phyloP scores from a whole-genome alignment of 768 basidiomycete species.

The Leucocoprinus leucothites region DNA sequence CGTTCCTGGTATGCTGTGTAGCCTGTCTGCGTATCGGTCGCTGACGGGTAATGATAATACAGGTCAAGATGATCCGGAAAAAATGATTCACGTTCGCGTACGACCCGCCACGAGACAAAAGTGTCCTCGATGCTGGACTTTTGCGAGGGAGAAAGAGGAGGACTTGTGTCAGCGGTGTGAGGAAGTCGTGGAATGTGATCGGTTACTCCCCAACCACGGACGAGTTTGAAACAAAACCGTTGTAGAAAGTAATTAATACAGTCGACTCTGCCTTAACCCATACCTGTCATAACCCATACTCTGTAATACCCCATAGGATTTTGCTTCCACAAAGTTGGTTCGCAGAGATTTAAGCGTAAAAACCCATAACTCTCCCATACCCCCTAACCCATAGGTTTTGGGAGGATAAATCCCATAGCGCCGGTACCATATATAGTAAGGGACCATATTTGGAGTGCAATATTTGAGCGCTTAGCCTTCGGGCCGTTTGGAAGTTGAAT shows the following conservation, averaged over 20 bases:
- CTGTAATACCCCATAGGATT: no score
- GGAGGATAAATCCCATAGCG: no score
- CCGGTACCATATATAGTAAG: no score
- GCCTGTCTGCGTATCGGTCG: not conserved
- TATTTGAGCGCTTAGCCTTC: no score
- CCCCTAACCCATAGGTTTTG: no score
- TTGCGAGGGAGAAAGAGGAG: slow-evolving; percentile 48
- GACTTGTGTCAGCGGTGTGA: slow-evolving; percentile 66
- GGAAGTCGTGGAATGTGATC: slow-evolving; percentile 24
- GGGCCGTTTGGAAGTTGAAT: no score
- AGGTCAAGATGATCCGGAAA: slow-evolving; percentile 21
- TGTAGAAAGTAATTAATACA: not conserved
- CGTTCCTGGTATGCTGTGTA: slow-evolving; percentile 40
- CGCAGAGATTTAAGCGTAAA: no score
- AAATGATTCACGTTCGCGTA: slow-evolving; percentile 47
- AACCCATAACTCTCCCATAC: no score
- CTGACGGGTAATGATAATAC: not conserved
- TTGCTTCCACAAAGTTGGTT: no score
- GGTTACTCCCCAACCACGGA: not conserved
- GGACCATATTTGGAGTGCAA: no score
- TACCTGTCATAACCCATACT: no score
- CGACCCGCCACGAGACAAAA: slow-evolving; percentile 60
- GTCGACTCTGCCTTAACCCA: not conserved
- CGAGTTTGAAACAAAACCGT: not conserved
- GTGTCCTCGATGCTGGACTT: slow-evolving; percentile 93